Percentiles rank a stretch among this genome's conserved stretches.
phyloP scores from a whole-genome alignment of 805 yeast genomes.

The Candida pseudoglaebosa region DNA sequence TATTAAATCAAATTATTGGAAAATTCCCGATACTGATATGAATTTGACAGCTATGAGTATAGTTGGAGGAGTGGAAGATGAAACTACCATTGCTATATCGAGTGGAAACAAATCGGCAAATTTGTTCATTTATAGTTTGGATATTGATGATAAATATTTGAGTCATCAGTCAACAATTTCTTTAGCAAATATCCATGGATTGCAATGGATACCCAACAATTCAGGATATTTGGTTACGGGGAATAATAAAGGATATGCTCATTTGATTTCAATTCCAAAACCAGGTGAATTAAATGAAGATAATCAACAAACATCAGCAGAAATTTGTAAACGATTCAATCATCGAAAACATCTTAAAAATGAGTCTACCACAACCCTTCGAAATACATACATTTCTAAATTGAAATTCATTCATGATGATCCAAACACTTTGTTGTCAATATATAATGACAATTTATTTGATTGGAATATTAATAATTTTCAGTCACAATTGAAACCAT shows the following conservation, averaged over 20 bases:
- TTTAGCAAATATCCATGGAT: constrained; percentile 49
- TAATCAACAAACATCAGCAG: constrained; percentile 52
- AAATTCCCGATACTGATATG: constrained; percentile 39
- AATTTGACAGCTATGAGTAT: constrained; percentile 44
- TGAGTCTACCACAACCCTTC: constrained; percentile 21
- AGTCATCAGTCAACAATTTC: constrained; percentile 59
- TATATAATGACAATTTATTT: constrained; percentile 67
- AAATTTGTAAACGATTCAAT: constrained; percentile 72
- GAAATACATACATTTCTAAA: constrained; percentile 23
- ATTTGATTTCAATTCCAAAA: constrained; percentile 66
- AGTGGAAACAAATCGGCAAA: constrained; percentile 45
- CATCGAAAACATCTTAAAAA: constrained; percentile 61
- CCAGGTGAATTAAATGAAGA: constrained; percentile 7
- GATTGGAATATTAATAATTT: constrained; percentile 68
- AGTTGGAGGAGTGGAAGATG: constrained; percentile 4
- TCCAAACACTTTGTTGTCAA: constrained; percentile 49
- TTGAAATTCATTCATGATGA: constrained; percentile 28
- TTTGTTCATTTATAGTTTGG: constrained; percentile 49
- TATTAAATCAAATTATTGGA: constrained; percentile 43
- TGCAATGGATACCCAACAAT: constrained; percentile 48
- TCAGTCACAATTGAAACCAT: constrained; percentile 36
- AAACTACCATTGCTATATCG: constrained; percentile 43
- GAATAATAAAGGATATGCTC: constrained; percentile 70
- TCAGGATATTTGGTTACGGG: constrained; percentile 59
- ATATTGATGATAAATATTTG: constrained; percentile 34